Percentiles rank a stretch among this genome's conserved stretches.
Conservation (phyloP, 345 rosid species). For the Pistacia vera region DNA sequence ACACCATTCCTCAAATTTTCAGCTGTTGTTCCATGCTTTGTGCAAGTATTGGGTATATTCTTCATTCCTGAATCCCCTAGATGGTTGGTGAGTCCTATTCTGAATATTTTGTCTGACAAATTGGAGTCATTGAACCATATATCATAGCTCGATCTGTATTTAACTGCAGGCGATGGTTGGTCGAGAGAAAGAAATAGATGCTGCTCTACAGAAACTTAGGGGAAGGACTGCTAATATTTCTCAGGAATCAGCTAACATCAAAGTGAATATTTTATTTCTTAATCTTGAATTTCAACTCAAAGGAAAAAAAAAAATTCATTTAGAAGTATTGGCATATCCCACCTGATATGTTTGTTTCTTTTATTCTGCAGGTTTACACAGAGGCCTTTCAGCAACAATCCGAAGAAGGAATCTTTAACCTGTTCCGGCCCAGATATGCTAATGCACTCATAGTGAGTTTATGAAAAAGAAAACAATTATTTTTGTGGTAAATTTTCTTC, state of each 20-base stretch:
- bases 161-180: constrained; percentile 41
- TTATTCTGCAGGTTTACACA: constrained; percentile 1
- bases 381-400: neutral
- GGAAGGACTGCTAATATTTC: constrained; percentile 48
- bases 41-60: constrained; percentile 33
- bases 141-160: neutral
- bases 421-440: constrained; percentile 18
- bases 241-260: constrained; percentile 52
- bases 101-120: too few species aligned
- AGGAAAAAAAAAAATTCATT: too few species aligned
- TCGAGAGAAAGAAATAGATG: constrained; percentile 41
- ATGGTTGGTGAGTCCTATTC: constrained; percentile 43
- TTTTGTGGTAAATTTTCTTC: neutral
- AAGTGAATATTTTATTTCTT: constrained; percentile 19
- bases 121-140: neutral
- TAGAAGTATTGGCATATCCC: neutral
- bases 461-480: neutral
- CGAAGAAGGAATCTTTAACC: neutral
- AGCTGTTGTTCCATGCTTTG: constrained; percentile 40
- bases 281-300: neutral
- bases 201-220: constrained; percentile 45
- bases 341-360: neutral
- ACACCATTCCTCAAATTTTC: neutral
- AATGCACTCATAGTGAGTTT: constrained; percentile 16
- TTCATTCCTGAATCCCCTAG: constrained; percentile 53